Percentiles rank a stretch among this genome's conserved stretches.
These are phyloP conservation scores for Agarophyton chilense DNA, from an alignment of 23 red algal species.

Conservation along the genomic window DNA sequence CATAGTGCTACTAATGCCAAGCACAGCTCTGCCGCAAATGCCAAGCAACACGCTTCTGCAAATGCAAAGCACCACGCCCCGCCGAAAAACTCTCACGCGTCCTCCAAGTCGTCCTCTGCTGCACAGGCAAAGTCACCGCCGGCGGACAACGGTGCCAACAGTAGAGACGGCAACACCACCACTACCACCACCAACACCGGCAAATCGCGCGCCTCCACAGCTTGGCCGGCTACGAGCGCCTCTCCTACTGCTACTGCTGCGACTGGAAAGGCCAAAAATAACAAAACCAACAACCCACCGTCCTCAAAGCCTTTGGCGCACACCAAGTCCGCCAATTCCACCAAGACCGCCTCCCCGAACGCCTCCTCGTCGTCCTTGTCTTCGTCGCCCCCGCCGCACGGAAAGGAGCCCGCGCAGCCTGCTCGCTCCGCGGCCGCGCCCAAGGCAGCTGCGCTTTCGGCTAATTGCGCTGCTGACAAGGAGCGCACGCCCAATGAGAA, in stretches of 20 bases:
- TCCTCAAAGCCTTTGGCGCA: neutral
- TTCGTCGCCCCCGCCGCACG: neutral
- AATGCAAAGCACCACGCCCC: neutral
- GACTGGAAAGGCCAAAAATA: neutral
- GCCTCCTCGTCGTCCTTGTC: no score
- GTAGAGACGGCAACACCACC: no score
- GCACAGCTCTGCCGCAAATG: neutral
- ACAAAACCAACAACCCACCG: no score
- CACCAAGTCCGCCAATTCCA: neutral
- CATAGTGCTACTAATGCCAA: neutral
- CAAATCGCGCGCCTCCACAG: neutral
- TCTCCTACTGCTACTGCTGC: neutral
- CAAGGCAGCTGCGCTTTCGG: neutral
- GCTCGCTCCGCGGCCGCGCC: neutral
- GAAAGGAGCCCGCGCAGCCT: neutral
- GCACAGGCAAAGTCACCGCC: neutral
- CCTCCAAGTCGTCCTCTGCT: constrained; percentile 4
- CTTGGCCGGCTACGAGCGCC: neutral
- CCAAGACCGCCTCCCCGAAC: neutral
- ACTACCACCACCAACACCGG: no score
- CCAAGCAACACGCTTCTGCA: neutral
- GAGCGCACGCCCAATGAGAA: constrained; percentile 37
- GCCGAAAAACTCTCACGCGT: neutral
- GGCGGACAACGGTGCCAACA: neutral
- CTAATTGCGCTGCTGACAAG: constrained; percentile 8